Evolutionary conservation across 2,329 filamentous ascomycete genomes (phyloP), one percentile per base, ranked within the genome.

Genomic region (Pezicula carpinea): DNA sequence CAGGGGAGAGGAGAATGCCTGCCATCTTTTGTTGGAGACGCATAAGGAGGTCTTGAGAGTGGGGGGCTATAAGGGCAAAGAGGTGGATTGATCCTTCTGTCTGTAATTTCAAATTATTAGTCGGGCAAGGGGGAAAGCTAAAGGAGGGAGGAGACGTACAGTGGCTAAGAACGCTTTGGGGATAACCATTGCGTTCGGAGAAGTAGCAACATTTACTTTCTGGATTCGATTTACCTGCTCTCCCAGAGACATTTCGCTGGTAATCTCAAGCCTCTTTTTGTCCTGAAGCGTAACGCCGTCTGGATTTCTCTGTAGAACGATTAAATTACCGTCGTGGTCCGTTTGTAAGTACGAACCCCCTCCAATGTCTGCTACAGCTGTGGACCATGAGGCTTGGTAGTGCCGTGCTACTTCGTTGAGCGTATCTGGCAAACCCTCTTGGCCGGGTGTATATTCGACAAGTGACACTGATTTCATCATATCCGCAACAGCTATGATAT

Each of bases 201-300:
- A 76, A 3, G 81, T 73, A 22, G 80, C 75, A 8, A 95, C 80
- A 45, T 84, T 75, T 15, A 97, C 79, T 22, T 80, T 80, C 18
- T 85, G 79, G 46, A 97, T 95, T 26, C 82, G 79, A 62, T 99
- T 99, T 46, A 97, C 89, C 79, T 93, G 89, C 65, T 99, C 92
- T 1, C 93, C 91, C 8, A 99, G 73, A 38, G 85, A 82, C 53
- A 97, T 81, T 66, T 96, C 91, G 50, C 86, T 85, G 1, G 81
- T 88, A 5, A 90, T 74, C 35, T 88, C 77, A 54, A 97, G 69
- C 22, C 82, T 75, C 42, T 77, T 77, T 50, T 76, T 79, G 57
- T 96, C 89, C 44, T 93, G 84, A 1, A 79, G 76, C 0, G 83
- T 89, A 1, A 89, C 83, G 0, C 87, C 89, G 2, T 83, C 75